These are phyloP conservation scores for Talaromyces funiculosus DNA, from an alignment of 2,329 filamentous ascomycete genomes.

Conservation along the genomic window DNA sequence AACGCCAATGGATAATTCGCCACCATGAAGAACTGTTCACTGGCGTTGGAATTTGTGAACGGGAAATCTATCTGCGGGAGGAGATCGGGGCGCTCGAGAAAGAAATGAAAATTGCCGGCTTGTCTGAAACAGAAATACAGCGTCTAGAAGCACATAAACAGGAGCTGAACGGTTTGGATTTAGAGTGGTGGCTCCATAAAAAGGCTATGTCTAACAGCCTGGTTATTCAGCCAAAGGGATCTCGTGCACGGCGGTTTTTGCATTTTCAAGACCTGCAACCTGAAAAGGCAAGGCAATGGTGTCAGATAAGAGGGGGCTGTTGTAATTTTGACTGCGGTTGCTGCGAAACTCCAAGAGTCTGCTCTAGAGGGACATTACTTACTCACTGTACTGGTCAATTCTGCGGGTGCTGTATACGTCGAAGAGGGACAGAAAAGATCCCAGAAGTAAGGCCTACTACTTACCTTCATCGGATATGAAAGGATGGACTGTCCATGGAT, in stretches of 20 bases:
- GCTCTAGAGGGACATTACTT: background rate
- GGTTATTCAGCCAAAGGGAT: background rate
- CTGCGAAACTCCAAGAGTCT: background rate
- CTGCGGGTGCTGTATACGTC: slow-evolving; percentile 13
- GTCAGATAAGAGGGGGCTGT: slow-evolving; percentile 7
- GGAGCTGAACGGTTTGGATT: slow-evolving; percentile 6
- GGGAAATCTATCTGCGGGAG: slow-evolving; percentile 8
- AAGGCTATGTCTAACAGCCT: background rate
- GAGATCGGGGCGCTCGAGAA: slow-evolving; percentile 6
- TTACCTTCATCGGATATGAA: background rate
- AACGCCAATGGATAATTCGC: background rate
- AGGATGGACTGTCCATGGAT: background rate
- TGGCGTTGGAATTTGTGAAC: slow-evolving; percentile 3
- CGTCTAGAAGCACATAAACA: background rate
- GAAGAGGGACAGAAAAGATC: background rate
- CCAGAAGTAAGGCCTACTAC: background rate
- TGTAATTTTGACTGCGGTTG: slow-evolving; percentile 12
- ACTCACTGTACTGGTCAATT: slow-evolving; percentile 10
- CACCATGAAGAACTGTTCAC: background rate
- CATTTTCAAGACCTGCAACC: background rate
- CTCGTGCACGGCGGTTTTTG: background rate
- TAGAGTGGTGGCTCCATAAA: slow-evolving; percentile 9
- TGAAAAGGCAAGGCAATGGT: background rate
- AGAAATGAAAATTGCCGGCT: background rate
- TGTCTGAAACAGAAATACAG: background rate